phyloP scores from a whole-genome alignment of 1,284 basidiomycete species.

The Tylopilus sp. region DNA sequence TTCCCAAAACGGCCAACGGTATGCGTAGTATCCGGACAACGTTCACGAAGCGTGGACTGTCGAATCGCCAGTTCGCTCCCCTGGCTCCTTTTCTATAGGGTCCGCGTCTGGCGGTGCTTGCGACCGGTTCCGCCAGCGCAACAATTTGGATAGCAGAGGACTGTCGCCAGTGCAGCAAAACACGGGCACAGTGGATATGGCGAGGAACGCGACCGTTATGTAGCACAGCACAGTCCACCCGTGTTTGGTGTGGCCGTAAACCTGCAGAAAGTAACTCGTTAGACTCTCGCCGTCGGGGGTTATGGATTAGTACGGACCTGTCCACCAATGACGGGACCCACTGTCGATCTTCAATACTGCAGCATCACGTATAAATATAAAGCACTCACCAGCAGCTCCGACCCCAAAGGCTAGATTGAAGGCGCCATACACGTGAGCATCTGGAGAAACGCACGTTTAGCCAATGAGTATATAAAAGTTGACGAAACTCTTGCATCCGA shows the following conservation, averaged over 20 bases:
- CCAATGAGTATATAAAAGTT: background rate
- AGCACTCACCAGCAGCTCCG: constrained; percentile 46
- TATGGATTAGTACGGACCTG: constrained; percentile 41
- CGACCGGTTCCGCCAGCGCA: constrained; percentile 16
- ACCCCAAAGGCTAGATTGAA: constrained; percentile 67
- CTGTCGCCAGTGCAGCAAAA: constrained; percentile 47
- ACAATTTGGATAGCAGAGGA: constrained; percentile 35
- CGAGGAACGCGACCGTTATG: constrained; percentile 42
- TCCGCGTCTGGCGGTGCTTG: constrained; percentile 9
- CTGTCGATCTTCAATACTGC: constrained; percentile 33
- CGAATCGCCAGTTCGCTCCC: constrained; percentile 3
- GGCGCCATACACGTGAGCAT: constrained; percentile 59
- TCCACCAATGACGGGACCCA: constrained; percentile 66
- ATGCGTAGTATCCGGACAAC: constrained; percentile 1
- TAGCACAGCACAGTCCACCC: constrained; percentile 58
- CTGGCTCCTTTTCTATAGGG: constrained; percentile 3
- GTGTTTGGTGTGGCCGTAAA: constrained; percentile 48
- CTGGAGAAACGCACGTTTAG: constrained; percentile 32
- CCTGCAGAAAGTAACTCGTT: constrained; percentile 33
- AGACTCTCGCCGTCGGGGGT: background rate
- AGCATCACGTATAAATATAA: background rate
- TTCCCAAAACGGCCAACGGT: constrained; percentile 4
- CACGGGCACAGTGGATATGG: constrained; percentile 37
- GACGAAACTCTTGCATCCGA: constrained; percentile 53
- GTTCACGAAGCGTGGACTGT: constrained; percentile 5